Evolutionary conservation across 495 filamentous ascomycete species (phyloP), one percentile per base, ranked within the genome.

Genomic region (Podospora conica): DNA sequence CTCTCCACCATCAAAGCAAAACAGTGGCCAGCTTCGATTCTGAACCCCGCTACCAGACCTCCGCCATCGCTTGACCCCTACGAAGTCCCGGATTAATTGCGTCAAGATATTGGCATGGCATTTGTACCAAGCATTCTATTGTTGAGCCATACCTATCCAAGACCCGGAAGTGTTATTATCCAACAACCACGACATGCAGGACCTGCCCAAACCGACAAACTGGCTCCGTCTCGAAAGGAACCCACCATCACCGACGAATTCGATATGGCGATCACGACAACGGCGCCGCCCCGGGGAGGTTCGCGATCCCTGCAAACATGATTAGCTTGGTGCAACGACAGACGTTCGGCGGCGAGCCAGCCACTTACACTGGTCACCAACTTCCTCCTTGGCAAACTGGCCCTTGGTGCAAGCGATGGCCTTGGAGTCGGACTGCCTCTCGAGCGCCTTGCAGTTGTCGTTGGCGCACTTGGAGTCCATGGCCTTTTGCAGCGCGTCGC

Each of bases 381-480:
- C 64, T 7, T 67, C 61, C 53, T 67, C 66, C 23, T 54, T 48
- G 61, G 59, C 60, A 12, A 33, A 64, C 66, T 67, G 66, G 21
- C 22, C 21, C 60, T 67, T 67, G 60, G 66, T 67, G 66, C 66
- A 67, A 22, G 66, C 66, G 21, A 67, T 60, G 40, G 66, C 66
- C 55, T 67, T 54, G 60, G 60, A 40, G 31, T 67, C 66, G 18
- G 22, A 25, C 60, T 67, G 66, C 27, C 66, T 33, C 60, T 63
- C 29, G 25, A 67, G 66, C 0, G 66, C 55, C 33, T 64, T 61
- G 53, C 72, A 71, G 55, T 66, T 62, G 25, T 80, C 79, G 65
- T 77, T 78, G 61, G 76, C 71, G 73, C 79, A 81, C 66, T 75
- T 77, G 70, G 74, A 74, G 69, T 81, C 76, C 78, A 80, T 80